Evolutionary conservation across 108 stramenopile species (phyloP), one percentile per base, ranked within the genome.

Genomic region (Cylindrotheca closterium): DNA sequence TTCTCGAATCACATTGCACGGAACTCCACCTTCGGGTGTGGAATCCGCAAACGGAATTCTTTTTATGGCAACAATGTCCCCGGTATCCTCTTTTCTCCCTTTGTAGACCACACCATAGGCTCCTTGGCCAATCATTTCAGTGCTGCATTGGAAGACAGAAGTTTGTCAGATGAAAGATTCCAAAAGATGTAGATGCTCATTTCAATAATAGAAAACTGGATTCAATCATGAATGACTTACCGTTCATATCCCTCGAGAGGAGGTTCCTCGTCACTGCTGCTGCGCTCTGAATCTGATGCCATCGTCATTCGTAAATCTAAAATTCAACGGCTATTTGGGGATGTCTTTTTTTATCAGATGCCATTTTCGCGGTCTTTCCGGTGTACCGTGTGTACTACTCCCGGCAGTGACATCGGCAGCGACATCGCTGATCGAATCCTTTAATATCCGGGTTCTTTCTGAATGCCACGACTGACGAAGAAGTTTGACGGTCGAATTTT

Each of bases 71-170:
- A 94, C 91, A 42, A 79, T 80, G 51, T 86, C 83, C 25, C 83
- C 84, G 18, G 84, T 84, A 29, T 83, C 75, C 51, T 81, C 67
- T 57, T 97, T 95, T 24, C 70, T 90, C 32, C 97, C 98, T 57
- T 96, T 95, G 84, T 98, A 99, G 30, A 99, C 98, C 47, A 98
- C 94, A 15, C 99, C 99, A 58, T 99, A 99, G 1, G 99, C 98
- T 47, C 99, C 99, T 74, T 99, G 98, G 21, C 99, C 99, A 46
- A 99, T 96, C 70, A 97, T 91, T 31, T 97, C 98, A 47, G 97
- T 87, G 55, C 96, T 97, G 59, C n/a, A 7, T 18, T 53, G 71
- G n/a, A 24, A 65, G 55, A 26, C 24, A 33, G 18, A 65, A 32
- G 51, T 30, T 21, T n/a, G 32, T 18, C 29, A 22, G 30, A 31